These are phyloP conservation scores for Aquilaria sinensis DNA, from an alignment of 345 rosid genomes.

Conservation along the genomic window DNA sequence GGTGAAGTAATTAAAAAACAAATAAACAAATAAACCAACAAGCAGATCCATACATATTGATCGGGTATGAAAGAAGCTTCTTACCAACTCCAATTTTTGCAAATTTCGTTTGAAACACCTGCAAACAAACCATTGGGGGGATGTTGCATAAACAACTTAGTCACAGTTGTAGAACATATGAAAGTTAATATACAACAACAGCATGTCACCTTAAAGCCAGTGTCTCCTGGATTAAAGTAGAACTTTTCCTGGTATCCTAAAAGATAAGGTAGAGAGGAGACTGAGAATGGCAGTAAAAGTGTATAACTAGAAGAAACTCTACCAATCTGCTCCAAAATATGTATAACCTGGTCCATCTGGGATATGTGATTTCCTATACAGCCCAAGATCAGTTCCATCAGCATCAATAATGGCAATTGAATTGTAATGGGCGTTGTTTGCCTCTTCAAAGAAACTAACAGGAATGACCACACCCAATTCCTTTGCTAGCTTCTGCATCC, in stretches of 20 bases:
- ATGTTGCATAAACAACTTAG: constrained; percentile 8
- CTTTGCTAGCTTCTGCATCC: constrained; percentile 85
- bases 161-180: constrained; percentile 6
- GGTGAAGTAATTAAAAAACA: neutral
- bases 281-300: too few relatives aligned
- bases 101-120: constrained; percentile 86
- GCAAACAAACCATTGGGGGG: constrained; percentile 18
- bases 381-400: constrained; percentile 89
- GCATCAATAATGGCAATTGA: constrained; percentile 86
- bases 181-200: neutral
- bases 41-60: neutral
- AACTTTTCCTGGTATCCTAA: constrained; percentile 95
- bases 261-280: constrained; percentile 5
- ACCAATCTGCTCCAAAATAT: neutral
- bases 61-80: constrained; percentile 9
- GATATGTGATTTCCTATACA: constrained; percentile 94
- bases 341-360: constrained; percentile 92
- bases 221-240: constrained; percentile 96
- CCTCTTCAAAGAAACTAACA: constrained; percentile 94
- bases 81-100: constrained; percentile 93
- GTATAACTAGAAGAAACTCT: too few relatives aligned
- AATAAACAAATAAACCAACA: neutral
- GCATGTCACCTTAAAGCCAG: constrained; percentile 81
- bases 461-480: constrained; percentile 89
- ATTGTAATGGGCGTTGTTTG: constrained; percentile 88